These are phyloP conservation scores for Pseudogymnoascus sp. DNA, from an alignment of 2,329 filamentous ascomycete genomes.

Conservation along the genomic window DNA sequence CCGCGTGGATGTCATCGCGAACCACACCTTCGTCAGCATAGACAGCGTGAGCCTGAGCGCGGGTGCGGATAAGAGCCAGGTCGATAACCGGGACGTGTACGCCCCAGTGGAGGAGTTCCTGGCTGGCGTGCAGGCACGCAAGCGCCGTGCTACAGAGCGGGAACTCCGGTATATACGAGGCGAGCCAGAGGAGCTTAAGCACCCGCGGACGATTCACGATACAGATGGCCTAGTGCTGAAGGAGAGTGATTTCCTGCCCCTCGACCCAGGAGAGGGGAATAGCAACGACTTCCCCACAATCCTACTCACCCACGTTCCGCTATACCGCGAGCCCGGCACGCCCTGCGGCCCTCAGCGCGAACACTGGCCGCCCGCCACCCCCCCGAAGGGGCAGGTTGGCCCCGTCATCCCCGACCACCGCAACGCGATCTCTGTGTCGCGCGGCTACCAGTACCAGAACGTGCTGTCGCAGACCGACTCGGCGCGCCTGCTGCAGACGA, in stretches of 20 bases:
- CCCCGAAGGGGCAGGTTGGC: conserved; percentile 48
- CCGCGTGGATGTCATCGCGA: conserved; percentile 81
- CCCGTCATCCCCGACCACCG: conserved; percentile 56
- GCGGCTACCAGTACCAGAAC: conserved; percentile 95
- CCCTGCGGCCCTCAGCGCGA: conserved; percentile 85
- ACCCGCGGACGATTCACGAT: conserved; percentile 54
- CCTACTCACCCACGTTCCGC: conserved; percentile 81
- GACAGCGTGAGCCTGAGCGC: conserved; percentile 86
- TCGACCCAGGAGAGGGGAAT: conserved; percentile 37
- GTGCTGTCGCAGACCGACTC: conserved; percentile 75
- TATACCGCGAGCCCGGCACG: conserved; percentile 74
- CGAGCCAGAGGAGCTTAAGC: conserved; percentile 41
- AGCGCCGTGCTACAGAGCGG: conserved; percentile 59
- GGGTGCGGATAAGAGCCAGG: conserved; percentile 38
- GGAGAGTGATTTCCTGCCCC: conserved; percentile 32
- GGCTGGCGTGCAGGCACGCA: conserved; percentile 54
- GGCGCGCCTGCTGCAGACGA: conserved; percentile 62
- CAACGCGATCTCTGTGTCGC: conserved; percentile 69
- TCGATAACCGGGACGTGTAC: conserved; percentile 58
- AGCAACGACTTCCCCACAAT: conserved; percentile 73
- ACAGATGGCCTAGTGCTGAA: conserved; percentile 29
- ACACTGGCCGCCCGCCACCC: conserved; percentile 65
- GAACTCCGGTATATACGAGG: conserved; percentile 62
- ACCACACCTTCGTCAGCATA: conserved; percentile 90
- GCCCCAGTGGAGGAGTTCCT: conserved; percentile 71